A percentile compares a stretch with the other conserved stretches of the same genome.
phyloP scores from a whole-genome alignment of 192 early-diverging fungal species.

The Dissophora globulifera region DNA sequence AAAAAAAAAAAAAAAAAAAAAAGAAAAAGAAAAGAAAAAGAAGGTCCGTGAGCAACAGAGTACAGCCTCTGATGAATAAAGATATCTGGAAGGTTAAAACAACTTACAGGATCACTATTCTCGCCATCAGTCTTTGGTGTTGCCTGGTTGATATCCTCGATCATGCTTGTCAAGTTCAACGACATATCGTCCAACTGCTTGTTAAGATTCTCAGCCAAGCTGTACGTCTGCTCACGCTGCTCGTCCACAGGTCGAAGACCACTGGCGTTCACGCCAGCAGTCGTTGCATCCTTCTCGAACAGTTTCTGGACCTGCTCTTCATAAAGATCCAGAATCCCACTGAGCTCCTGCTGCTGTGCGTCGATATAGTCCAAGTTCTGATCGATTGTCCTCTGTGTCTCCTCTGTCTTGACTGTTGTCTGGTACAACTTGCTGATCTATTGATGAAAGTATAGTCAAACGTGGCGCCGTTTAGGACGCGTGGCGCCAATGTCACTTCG shows the following conservation, averaged over 20 bases:
- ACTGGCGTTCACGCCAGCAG: slow-evolving; percentile 52
- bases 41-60: background rate
- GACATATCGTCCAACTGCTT: slow-evolving; percentile 89
- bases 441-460: background rate
- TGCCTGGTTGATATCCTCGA: slow-evolving; percentile 87
- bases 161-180: slow-evolving; percentile 78
- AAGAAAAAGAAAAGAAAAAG: slow-evolving; percentile 5
- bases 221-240: slow-evolving; percentile 88
- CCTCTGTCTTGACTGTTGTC: slow-evolving; percentile 77
- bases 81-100: background rate
- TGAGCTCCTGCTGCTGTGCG: slow-evolving; percentile 85
- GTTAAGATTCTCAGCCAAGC: slow-evolving; percentile 86
- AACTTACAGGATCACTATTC: slow-evolving; percentile 44
- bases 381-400: slow-evolving; percentile 82
- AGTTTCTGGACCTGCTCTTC: slow-evolving; percentile 72
- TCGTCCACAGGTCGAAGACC: slow-evolving; percentile 76
- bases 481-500: no score
- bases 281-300: slow-evolving; percentile 56
- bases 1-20: no score
- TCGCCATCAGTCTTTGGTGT: slow-evolving; percentile 45
- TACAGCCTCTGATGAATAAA: background rate
- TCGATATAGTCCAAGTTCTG: slow-evolving; percentile 90
- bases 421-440: slow-evolving; percentile 82
- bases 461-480: no score
- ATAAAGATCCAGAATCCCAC: slow-evolving; percentile 81